Evolutionary conservation across 2,329 filamentous ascomycete genomes (phyloP), one percentile per base, ranked within the genome.

Genomic region (Fragosphaeria purpurea): DNA sequence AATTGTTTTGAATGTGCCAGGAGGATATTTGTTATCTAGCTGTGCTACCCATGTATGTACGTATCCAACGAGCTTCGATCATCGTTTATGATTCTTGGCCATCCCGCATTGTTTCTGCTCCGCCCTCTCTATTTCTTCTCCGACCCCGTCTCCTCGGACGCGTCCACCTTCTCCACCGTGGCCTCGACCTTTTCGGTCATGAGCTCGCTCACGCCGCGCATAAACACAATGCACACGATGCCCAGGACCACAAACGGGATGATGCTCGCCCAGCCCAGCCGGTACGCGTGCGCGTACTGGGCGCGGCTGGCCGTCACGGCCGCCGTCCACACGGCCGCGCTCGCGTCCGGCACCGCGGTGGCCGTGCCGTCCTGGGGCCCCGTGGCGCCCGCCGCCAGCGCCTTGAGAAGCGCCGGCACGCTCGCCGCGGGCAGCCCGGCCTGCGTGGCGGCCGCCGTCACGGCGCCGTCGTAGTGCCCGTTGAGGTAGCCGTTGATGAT

Each of bases 121-220:
- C 22, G 22, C 22, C 22, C 22, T 22, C 22, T 22, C 35, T 37
- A 37, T 37, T 37, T 37, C 7, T 37, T 37, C 7, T 37, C 35
- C 4, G 38, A 11, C 10, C 40, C 32, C 35, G 13, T 38, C 12
- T 13, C 38, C 33, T 47, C 45, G 1, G 35, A 10, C 7, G 8
- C 40, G 8, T 1, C 38, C 43, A 63, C 56, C 37, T 58, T 65
- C 58, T 77, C 73, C 7, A 76, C 71, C 2, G 71, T 74, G 31
- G 73, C 73, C 59, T 77, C 74, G 4, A 77, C 69, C 60, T 73
- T 70, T 55, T 76, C 73, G 12, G 73, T 76, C 73, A 76, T 76
- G 44, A 76, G 59, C 44, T 75, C 71, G 53, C 67, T 69, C 0
- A 77, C 73, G 0, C 71, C 71, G 47, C 69, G 70, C 59, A 76